These are phyloP conservation scores for Sextonia rubra DNA, from an alignment of 164 flowering plant species.

Conservation along the genomic window DNA sequence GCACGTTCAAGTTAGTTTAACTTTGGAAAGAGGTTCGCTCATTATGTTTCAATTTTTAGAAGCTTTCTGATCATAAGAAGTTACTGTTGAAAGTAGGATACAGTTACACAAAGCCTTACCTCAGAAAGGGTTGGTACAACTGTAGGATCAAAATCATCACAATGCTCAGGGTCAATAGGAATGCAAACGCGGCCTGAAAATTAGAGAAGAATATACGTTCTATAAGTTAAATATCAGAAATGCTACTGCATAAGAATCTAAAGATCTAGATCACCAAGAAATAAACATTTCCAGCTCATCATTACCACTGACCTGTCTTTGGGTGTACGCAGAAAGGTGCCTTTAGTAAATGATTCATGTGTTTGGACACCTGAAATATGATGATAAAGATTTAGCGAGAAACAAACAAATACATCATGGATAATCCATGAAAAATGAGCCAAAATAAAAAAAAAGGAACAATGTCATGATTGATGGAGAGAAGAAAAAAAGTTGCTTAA, in stretches of 20 bases:
- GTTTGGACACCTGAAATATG: conserved; percentile 73
- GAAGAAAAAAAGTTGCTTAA: too few relatives aligned
- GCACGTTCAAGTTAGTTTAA: too few relatives aligned
- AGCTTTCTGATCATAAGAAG: neutral
- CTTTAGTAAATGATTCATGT: conserved; percentile 92
- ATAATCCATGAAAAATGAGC: neutral
- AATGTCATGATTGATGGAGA: neutral
- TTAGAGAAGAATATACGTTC: neutral
- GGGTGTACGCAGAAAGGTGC: conserved; percentile 99
- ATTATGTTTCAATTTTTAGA: too few relatives aligned
- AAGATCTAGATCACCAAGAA: neutral
- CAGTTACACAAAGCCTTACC: conserved; percentile 33
- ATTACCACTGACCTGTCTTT: conserved; percentile 65
- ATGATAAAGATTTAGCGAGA: neutral
- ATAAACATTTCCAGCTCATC: neutral
- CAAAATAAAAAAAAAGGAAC: neutral
- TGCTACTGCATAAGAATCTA: neutral
- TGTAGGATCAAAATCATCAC: conserved; percentile 93
- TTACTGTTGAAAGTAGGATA: too few relatives aligned
- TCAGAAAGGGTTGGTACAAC: conserved; percentile 78
- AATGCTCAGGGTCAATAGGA: conserved; percentile 78
- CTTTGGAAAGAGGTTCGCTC: too few relatives aligned
- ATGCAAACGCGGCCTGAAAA: conserved; percentile 85
- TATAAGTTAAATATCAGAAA: neutral
- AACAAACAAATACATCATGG: neutral